phyloP scores from a whole-genome alignment of 2,329 filamentous ascomycete species.

The Zalaria sp. region DNA sequence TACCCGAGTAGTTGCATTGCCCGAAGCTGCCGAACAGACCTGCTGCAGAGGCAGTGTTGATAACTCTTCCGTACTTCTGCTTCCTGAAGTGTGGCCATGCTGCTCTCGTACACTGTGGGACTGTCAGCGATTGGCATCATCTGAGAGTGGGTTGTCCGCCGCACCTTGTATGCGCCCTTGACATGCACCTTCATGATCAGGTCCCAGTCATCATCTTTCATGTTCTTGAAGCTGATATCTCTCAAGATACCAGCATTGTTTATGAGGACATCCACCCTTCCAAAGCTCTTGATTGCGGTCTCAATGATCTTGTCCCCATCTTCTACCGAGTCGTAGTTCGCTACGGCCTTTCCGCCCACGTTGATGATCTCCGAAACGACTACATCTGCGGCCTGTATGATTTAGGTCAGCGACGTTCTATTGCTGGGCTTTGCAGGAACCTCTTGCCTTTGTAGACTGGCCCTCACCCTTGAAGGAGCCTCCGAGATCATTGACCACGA shows the following conservation, averaged over 20 bases:
- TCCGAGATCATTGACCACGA: constrained; percentile 94
- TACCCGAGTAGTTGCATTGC: constrained; percentile 84
- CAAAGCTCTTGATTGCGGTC: constrained; percentile 65
- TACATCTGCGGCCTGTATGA: constrained; percentile 59
- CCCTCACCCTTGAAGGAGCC: constrained; percentile 90
- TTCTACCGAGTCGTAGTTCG: constrained; percentile 94
- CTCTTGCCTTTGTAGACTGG: constrained; percentile 62
- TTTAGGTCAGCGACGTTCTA: not conserved
- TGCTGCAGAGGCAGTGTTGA: constrained; percentile 93
- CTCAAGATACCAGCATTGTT: constrained; percentile 97
- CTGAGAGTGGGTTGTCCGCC: constrained; percentile 1
- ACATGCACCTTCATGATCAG: constrained; percentile 87
- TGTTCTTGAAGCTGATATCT: constrained; percentile 96
- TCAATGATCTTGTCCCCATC: constrained; percentile 90
- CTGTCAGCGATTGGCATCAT: constrained; percentile 2
- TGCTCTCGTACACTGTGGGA: constrained; percentile 57
- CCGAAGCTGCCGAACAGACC: constrained; percentile 93
- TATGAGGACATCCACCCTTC: constrained; percentile 85
- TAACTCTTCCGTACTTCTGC: constrained; percentile 93
- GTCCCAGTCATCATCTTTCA: constrained; percentile 96
- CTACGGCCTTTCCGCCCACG: constrained; percentile 86
- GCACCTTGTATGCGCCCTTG: constrained; percentile 74
- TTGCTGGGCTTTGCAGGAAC: not conserved
- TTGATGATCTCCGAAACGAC: constrained; percentile 74
- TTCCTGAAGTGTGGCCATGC: constrained; percentile 98